A percentile compares a stretch with the other conserved stretches of the same genome.
Evolutionary conservation across 176 grass and related monocot genomes (phyloP).

Genomic region (Triticum urartu): DNA sequence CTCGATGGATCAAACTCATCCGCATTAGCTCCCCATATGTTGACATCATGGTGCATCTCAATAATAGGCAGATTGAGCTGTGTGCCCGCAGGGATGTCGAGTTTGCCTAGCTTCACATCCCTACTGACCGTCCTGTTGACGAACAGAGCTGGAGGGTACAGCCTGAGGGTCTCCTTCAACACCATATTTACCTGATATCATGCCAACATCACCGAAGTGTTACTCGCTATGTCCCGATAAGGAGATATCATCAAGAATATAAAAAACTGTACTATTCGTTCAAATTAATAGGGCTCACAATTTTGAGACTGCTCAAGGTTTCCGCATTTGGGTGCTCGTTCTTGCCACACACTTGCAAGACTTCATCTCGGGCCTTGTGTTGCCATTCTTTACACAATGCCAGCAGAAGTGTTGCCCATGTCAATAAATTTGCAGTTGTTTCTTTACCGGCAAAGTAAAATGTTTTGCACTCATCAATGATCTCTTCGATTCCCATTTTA

Average conservation of each 20-base stretch:
- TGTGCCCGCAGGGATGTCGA: slow-evolving; percentile 54
- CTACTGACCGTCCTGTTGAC: slow-evolving; percentile 40
- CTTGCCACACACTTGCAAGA: slow-evolving; percentile 55
- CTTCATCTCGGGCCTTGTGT: slow-evolving; percentile 60
- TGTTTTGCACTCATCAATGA: slow-evolving; percentile 87
- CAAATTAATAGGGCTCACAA: slow-evolving; percentile 39
- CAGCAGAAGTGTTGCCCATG: slow-evolving; percentile 79
- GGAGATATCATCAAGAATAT: not conserved
- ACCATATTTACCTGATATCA: slow-evolving; percentile 62
- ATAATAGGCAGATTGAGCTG: slow-evolving; percentile 52
- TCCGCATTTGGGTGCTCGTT: slow-evolving; percentile 39
- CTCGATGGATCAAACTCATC: slow-evolving; percentile 64
- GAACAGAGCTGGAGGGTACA: slow-evolving; percentile 63
- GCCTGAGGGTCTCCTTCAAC: slow-evolving; percentile 80
- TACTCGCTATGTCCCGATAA: not conserved
- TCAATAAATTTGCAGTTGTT: slow-evolving; percentile 77
- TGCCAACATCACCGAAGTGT: not conserved
- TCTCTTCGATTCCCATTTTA: slow-evolving; percentile 80
- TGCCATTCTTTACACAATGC: slow-evolving; percentile 83
- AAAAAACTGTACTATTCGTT: not conserved
- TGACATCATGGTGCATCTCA: slow-evolving; percentile 59
- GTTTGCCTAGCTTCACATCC: slow-evolving; percentile 54
- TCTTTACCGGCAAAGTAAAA: slow-evolving; percentile 90
- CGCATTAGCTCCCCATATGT: slow-evolving; percentile 58
- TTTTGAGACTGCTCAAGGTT: slow-evolving; percentile 61